phyloP scores from a whole-genome alignment of 208 protist species.

The Wallacemonas sp. region DNA sequence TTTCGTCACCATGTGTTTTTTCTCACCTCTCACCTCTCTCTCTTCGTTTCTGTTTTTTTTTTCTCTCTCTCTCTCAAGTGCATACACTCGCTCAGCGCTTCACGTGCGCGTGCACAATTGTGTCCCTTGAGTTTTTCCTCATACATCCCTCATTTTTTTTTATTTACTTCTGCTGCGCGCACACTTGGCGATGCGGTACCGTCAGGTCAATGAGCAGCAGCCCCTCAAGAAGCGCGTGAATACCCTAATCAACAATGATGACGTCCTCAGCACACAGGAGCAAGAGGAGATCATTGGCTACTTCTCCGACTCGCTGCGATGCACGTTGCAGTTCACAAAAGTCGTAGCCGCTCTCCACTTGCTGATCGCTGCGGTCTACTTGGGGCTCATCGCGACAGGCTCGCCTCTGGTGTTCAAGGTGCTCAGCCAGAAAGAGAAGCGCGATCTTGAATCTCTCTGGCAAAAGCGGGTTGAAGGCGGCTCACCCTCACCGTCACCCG shows the following conservation, averaged over 20 bases:
- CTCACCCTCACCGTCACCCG: too few relatives aligned
- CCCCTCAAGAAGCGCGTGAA: conserved; percentile 28
- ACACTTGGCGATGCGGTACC: conserved; percentile 45
- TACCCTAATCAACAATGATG: conserved; percentile 38
- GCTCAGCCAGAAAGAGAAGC: conserved; percentile 16
- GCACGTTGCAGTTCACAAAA: conserved; percentile 34
- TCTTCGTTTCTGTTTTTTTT: conserved; percentile 5
- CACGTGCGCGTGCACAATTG: background rate
- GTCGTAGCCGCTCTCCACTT: conserved; percentile 57
- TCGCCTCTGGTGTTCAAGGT: conserved; percentile 44
- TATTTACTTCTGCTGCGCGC: background rate
- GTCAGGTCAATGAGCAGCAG: conserved; percentile 27
- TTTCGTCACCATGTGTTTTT: background rate
- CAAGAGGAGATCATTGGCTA: conserved; percentile 71
- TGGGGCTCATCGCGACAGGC: conserved; percentile 38
- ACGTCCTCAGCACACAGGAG: conserved; percentile 63
- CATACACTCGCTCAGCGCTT: background rate
- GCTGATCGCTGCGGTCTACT: conserved; percentile 54
- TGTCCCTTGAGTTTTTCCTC: too few relatives aligned
- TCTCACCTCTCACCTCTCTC: background rate
- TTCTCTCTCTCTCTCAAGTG: conserved; percentile 8
- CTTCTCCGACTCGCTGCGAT: conserved; percentile 44
- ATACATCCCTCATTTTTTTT: too few relatives aligned
- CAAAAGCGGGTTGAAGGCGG: background rate
- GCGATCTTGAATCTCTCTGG: conserved; percentile 4